phyloP scores from a whole-genome alignment of 192 early-diverging fungal species.

The Geosiphon pyriformis region DNA sequence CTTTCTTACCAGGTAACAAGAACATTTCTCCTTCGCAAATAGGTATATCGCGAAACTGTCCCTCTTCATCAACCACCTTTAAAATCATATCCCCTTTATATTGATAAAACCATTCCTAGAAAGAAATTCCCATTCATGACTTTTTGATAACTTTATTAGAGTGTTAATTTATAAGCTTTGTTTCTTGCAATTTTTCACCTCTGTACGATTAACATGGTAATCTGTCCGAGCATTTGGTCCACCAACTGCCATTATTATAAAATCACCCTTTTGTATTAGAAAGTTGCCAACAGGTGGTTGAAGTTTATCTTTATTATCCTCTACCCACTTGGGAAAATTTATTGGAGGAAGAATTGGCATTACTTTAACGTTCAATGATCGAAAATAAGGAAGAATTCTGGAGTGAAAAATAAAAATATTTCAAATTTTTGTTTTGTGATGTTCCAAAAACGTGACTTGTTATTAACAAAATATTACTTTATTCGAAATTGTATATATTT shows the following conservation, averaged over 20 bases:
- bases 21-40: conserved; percentile 97
- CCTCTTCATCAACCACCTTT: conserved; percentile 71
- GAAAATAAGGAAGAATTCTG: no score
- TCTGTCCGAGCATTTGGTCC: conserved; percentile 94
- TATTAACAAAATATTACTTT: no score
- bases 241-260: conserved; percentile 88
- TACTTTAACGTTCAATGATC: background rate
- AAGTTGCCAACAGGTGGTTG: conserved; percentile 95
- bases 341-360: conserved; percentile 65
- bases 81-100: conserved; percentile 91
- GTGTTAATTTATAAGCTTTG: background rate
- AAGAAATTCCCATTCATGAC: background rate
- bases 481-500: no score
- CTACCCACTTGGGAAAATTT: conserved; percentile 88
- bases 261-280: conserved; percentile 76
- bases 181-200: conserved; percentile 42
- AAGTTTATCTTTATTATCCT: conserved; percentile 72
- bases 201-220: conserved; percentile 96
- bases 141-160: background rate
- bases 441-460: no score
- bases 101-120: conserved; percentile 94
- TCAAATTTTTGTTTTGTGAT: no score
- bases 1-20: conserved; percentile 72
- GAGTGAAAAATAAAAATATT: no score
- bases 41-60: conserved; percentile 75